Percentiles rank a stretch among this genome's conserved stretches.
These are phyloP conservation scores for Nothophaeocryptopus gaeumannii DNA, from an alignment of 2,329 filamentous ascomycete species.

Conservation along the genomic window DNA sequence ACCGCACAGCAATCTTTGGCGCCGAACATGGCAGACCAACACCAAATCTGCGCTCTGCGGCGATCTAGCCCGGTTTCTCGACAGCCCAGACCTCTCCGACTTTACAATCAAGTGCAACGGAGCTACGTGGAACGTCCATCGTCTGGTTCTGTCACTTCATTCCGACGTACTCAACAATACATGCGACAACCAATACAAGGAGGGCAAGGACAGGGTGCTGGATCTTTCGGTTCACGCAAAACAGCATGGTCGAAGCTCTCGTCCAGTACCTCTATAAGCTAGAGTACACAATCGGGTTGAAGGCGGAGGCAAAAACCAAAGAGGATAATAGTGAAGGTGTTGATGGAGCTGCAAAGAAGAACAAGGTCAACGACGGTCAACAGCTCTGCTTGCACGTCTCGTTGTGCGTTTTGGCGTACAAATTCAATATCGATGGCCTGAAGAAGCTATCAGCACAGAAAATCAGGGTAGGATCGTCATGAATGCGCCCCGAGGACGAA, in stretches of 20 bases:
- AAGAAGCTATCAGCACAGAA: too few relatives aligned
- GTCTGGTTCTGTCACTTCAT: background rate
- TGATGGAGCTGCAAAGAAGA: too few relatives aligned
- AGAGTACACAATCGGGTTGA: background rate
- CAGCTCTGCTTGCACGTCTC: background rate
- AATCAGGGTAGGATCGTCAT: too few relatives aligned
- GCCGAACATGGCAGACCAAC: background rate
- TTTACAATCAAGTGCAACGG: background rate
- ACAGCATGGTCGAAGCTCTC: background rate
- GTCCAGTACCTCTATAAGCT: conserved; percentile 1
- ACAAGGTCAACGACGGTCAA: background rate
- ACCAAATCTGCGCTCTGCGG: background rate
- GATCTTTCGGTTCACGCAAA: background rate
- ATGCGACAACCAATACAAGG: background rate
- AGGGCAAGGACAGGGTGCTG: background rate
- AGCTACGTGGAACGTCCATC: background rate
- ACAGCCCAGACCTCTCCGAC: background rate
- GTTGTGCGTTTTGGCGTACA: background rate
- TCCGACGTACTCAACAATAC: background rate
- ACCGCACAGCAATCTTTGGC: background rate
- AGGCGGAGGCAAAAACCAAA: too few relatives aligned
- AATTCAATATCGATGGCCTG: background rate
- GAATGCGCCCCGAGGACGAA: too few relatives aligned
- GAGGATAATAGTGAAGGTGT: too few relatives aligned
- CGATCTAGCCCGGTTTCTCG: background rate